Evolutionary conservation across 2,329 filamentous ascomycete species (phyloP), one percentile per base, ranked within the genome.

Genomic region (Pyricularia pennisetigena): DNA sequence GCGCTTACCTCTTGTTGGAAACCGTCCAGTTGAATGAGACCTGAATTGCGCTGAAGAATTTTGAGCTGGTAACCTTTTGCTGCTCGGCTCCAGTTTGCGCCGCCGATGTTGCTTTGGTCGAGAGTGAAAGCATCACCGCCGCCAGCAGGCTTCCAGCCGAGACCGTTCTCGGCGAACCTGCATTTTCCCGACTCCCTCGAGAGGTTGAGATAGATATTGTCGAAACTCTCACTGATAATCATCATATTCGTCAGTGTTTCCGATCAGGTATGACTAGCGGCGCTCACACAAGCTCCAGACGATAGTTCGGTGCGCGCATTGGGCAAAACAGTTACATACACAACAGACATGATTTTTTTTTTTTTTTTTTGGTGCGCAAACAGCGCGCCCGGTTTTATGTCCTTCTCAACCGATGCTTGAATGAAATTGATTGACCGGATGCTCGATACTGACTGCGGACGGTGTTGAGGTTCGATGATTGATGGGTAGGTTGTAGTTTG

Each of bases 171-270:
- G 71, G 94, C 94, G 75, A 99, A 94, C 76, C 95, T 89, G 82
- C 94, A 97, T 82, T 94, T 95, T 73, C 95, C 95, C 69, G 89
- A 86, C 79, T 95, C 90, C 79, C 93, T 95, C 74, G 94, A 97
- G 70, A 99, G 87, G 78, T 99, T 94, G 74, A 99, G 88, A 80
- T 95, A 94, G 81, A 98, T 97, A 80, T 93, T 93, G 77, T 98
- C 94, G 81, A 99, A 99, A 77, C 90, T 95, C 87, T 99, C 95
- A 73, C 87, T 90, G 70, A 23, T 1, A 14, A 35, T 8, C 12
- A 7, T 7, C 28, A 20, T 62, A 1, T 62, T 28, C 4, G 26
- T 62, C 59, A 62, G 59, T 62, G n/a, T 1, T 62, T 62, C 41
- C 23, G 59, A 20, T 20, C 24, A 28, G 24, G 16, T 29, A 5